These are phyloP conservation scores for Cercospora citrullina DNA, from an alignment of 2,329 filamentous ascomycete genomes.

Conservation along the genomic window DNA sequence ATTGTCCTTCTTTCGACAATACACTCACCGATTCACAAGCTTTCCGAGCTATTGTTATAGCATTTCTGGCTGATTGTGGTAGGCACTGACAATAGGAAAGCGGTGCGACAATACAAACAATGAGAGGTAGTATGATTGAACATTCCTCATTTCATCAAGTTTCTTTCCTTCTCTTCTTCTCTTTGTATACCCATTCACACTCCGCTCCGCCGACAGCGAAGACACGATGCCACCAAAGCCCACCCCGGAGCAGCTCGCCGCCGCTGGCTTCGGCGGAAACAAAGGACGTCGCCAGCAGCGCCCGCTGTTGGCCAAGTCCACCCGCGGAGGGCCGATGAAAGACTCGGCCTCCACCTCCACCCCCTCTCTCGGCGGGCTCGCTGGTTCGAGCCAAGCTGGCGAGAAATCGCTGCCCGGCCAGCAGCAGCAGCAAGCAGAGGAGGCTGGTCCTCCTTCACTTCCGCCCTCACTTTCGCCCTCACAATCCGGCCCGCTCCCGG, in stretches of 20 bases:
- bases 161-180: constrained; percentile 1
- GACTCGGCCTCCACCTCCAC: not conserved
- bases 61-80: not conserved
- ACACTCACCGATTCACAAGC: not conserved
- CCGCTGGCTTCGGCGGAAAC: constrained; percentile 2
- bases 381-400: not conserved
- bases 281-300: not conserved
- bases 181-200: constrained; percentile 2
- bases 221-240: not conserved
- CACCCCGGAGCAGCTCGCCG: not conserved
- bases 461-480: not conserved
- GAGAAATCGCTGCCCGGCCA: not conserved
- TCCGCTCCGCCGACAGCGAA: not conserved
- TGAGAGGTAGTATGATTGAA: constrained; percentile 3
- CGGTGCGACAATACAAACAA: not conserved
- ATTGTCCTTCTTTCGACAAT: constrained; percentile 3
- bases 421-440: not conserved
- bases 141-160: not conserved
- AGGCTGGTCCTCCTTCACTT: not conserved
- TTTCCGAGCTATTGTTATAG: not conserved
- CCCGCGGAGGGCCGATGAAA: not conserved
- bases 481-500: not conserved
- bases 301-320: not conserved
- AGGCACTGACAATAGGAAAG: not conserved
- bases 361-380: not conserved